Base-by-base conservation (phyloP, 2,329 filamentous ascomycete genomes). In the Diaporthe destruens region DNA sequence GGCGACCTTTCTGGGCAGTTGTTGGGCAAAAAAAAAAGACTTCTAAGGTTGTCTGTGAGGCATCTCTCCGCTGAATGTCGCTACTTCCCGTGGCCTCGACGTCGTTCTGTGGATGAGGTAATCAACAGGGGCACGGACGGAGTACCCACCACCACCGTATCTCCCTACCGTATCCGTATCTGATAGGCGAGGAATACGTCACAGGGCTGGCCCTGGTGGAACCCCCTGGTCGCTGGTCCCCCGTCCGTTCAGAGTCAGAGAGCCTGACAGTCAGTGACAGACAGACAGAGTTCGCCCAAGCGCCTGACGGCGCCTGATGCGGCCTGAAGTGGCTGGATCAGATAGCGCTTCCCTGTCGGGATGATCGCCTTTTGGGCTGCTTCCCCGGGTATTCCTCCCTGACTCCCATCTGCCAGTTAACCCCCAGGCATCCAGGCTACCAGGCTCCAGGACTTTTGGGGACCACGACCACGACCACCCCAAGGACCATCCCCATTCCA, bases 291-390 rank as follows among this genome's bases (percentile, higher is more conserved):
- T 7, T 14, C 20, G 23, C 57, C 57, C 32, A 42, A 32, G 11
- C 39, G 56, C 55, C 55, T 57, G 55, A 39, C 32, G 56, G 39
- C 57, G 39, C 39, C 25, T 63, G 57, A 63, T 47, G 56, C n/a
- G 36, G 34, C 56, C 56, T 51, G 44, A 65, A 51, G 25, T 36
- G 36, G 36, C 36, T 39, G 36, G 36, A 39, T 39, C 12, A 29
- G 29, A 29, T 29, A 65, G 34, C 59, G 44, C 34, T 65, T 49
- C 59, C 44, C 44, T n/a, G 59, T 65, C 59, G 59, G 61, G 61
- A 53, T 53, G 67, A 70, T 70, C 32, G 55, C 55, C 23, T 54
- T 70, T 61, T 53, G 44, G 44, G 55, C 67, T 61, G 54, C 54
- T 51, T 59, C 32, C 42, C 54, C 67, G n/a, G 42, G 54, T 32